Base-by-base conservation (phyloP, 2,329 filamentous ascomycete genomes). In the Simplicillium aogashimaense region DNA sequence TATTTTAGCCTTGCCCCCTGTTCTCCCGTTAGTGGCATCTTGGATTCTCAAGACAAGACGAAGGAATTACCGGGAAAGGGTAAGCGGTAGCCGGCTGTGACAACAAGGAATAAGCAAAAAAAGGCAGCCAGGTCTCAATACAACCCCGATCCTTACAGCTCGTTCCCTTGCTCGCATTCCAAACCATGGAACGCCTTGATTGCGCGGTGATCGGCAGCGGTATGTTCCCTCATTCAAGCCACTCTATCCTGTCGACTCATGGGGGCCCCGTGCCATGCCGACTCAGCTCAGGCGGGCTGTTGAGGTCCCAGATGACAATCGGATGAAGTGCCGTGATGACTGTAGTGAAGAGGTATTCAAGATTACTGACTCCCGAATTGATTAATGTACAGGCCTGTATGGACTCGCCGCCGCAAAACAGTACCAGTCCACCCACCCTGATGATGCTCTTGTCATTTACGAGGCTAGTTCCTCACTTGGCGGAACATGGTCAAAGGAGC, bases 401-500 rank as follows among this genome's bases (percentile, higher is more conserved):
- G 81, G 81, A 16, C 63, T 85, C 28, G 70, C 67, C 2, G 68
- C 72, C 15, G 74, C 80, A 36, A 81, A 81, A 57, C 74, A 74
- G 16, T 78, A 76, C 52, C 69, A 70, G 39, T 64, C 76, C 46
- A 53, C 79, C 31, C 67, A 82, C 47, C 80, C 79, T 1, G 53
- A 63, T n/a, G 64, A 67, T 40, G 69, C 68, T 2, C 53, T 85
- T 17, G 59, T 69, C 1, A 53, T 86, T 9, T 59, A 84, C 25
- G 82, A 86, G 36, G 60, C 66, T 5, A 66, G 68, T 10, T 55
- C 65, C 11, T 72, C 73, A 0, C 51, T 80, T 5, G 85, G 84
- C 1, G 84, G 85, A 4, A 77, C 78, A 13, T 89, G 83, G 84
- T 73, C 78, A 8, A 65, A 75, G 41, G 65, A 81, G 30, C 71